Base-by-base conservation (phyloP, 495 filamentous ascomycete species). In the Parathielavia appendiculata region DNA sequence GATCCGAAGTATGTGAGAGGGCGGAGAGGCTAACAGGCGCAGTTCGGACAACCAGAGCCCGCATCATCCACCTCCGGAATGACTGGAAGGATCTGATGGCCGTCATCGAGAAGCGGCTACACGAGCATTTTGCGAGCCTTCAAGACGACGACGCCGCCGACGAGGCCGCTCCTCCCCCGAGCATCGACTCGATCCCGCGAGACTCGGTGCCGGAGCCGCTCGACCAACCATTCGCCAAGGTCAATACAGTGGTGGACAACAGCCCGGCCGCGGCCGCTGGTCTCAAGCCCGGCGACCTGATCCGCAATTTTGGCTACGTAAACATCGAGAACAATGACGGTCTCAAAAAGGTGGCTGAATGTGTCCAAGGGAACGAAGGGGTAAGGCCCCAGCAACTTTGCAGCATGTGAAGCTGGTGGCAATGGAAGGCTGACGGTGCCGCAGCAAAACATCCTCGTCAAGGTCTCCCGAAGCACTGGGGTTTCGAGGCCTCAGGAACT, bases 1-100 rank as follows among this genome's bases (percentile, higher is more conserved):
- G 4, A 26, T 22, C 23, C 40, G 45, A 12, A 39, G 23, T 8
- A 4, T 19, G 26, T 51, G 16, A 45, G 14, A 34, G 7, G 35
- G 13, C 19, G 54, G 43, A 56, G 17, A 60, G 39, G 59, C 72
- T 65, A 49, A 66, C 54, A 23, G 40, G 23, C 38, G 39, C 64
- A 95, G 90, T 99, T 66, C 89, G 95, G 44, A 95, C 89, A 11
- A 96, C 92, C 16, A 79, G 95, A 66, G 81, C 91, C 8, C 86
- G 90, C 32, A 97, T 97, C 50, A 95, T 97, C 47, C 81, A 84
- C 63, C 81, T 97, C 32, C 85, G 86, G 56, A 97, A 96, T 68
- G 95, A 99, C 74, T 91, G 93, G 72, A 97, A 97, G 70, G 84
- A 83, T 17, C 73, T 96, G 39, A 96, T 97, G 89, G 73, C 70